A percentile compares a stretch with the other conserved stretches of the same genome.
Conservation (phyloP, 1,284 basidiomycete species). For the Pascua sp. region DNA sequence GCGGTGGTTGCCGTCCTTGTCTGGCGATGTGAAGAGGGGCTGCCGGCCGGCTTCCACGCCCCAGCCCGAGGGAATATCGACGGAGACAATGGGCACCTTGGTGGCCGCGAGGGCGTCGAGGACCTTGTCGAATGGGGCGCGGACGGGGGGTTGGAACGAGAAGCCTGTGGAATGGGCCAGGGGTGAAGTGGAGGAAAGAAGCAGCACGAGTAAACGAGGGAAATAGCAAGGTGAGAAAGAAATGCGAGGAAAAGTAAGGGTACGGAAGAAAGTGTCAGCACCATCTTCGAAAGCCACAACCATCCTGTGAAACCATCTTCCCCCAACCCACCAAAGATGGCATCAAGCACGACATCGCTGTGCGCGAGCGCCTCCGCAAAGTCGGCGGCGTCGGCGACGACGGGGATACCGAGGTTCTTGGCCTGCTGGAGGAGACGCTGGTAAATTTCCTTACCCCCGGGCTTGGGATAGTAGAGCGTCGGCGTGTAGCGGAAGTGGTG, state of each 20-base stretch:
- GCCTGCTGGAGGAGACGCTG: conserved; percentile 81
- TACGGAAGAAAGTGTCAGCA: neutral
- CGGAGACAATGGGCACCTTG: conserved; percentile 73
- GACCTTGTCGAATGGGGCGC: conserved; percentile 78
- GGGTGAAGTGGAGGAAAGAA: neutral
- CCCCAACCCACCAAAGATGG: conserved; percentile 78
- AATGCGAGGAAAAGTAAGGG: too few species aligned
- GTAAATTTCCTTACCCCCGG: conserved; percentile 75
- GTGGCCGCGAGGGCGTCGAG: conserved; percentile 66
- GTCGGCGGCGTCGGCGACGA: conserved; percentile 58
- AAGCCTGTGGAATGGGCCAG: conserved; percentile 58
- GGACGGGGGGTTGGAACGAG: conserved; percentile 84
- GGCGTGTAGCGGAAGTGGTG: conserved; percentile 84
- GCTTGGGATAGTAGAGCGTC: conserved; percentile 87
- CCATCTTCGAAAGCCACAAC: too few species aligned
- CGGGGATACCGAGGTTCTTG: conserved; percentile 74
- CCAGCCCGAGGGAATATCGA: conserved; percentile 97
- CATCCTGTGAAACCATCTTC: too few species aligned
- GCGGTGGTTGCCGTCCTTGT: conserved; percentile 61
- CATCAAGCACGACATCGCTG: conserved; percentile 85
- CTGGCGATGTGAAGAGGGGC: conserved; percentile 30
- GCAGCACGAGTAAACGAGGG: too few species aligned
- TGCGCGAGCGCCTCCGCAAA: conserved; percentile 57
- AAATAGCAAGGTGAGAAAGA: too few species aligned
- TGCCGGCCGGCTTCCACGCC: conserved; percentile 58